Evolutionary conservation across 1,284 basidiomycete genomes (phyloP).

Genomic region (Cryptococcus deneoformans): DNA sequence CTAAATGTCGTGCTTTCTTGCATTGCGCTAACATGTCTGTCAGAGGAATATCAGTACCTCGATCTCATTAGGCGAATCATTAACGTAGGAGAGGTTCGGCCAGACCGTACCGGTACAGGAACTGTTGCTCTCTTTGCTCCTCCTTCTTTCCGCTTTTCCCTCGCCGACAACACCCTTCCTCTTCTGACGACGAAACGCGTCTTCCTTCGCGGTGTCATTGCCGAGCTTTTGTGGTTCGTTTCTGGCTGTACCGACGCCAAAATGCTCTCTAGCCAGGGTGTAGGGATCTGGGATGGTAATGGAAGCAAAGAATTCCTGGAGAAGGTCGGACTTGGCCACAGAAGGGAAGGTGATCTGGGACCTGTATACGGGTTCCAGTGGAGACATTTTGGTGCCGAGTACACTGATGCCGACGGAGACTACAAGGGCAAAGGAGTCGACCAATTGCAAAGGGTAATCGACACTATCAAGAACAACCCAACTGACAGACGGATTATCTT

Average conservation of each 20-base stretch:
- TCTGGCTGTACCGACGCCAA: conserved; percentile 79
- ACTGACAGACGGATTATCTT: conserved; percentile 95
- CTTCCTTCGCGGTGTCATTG: conserved; percentile 85
- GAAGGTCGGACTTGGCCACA: conserved; percentile 72
- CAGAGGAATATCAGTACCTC: conserved; percentile 83
- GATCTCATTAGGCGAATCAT: conserved; percentile 73
- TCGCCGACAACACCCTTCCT: conserved; percentile 69
- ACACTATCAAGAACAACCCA: conserved; percentile 89
- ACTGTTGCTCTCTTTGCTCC: conserved; percentile 89
- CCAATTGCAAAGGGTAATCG: conserved; percentile 82
- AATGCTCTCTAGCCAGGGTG: conserved; percentile 72
- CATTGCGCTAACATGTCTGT: background rate
- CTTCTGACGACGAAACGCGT: conserved; percentile 95
- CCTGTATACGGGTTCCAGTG: conserved; percentile 99
- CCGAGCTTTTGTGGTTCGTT: conserved; percentile 96
- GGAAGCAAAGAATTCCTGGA: conserved; percentile 85
- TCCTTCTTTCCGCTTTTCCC: conserved; percentile 79
- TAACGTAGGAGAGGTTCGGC: conserved; percentile 66
- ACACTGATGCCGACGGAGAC: conserved; percentile 74
- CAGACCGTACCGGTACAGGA: conserved; percentile 90
- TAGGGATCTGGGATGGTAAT: conserved; percentile 99
- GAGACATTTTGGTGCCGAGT: conserved; percentile 94
- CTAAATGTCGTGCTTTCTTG: background rate
- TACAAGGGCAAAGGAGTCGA: conserved; percentile 91
- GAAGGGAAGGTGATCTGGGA: conserved; percentile 89